Evolutionary conservation across 2,329 filamentous ascomycete species (phyloP).

Genomic region (Cordyceps fumosorosea): DNA sequence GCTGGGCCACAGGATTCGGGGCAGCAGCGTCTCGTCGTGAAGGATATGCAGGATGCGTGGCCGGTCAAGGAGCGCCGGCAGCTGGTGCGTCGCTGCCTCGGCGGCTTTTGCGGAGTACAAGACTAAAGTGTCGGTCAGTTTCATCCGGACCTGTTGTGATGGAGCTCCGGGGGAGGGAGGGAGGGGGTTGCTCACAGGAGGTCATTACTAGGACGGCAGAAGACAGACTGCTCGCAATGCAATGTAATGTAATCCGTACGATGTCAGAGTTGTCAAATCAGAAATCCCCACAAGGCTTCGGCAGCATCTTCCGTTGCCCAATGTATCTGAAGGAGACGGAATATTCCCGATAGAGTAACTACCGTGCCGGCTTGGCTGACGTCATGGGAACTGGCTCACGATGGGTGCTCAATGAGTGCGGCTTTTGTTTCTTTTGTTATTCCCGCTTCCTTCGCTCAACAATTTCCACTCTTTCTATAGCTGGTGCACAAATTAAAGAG

Average conservation of each 20-base stretch:
- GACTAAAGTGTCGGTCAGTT: not conserved
- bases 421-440: not conserved
- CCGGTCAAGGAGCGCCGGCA: not conserved
- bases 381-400: not conserved
- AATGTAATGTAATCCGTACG: not conserved
- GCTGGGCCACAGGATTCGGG: not conserved
- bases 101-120: not conserved
- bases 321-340: not conserved
- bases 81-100: not conserved
- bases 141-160: not conserved
- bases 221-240: not conserved
- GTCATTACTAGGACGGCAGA: not conserved
- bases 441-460: not conserved
- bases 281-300: not conserved
- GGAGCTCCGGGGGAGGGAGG: no score
- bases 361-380: conserved; percentile 2
- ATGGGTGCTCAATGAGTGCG: not conserved
- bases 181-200: not conserved
- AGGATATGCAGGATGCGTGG: not conserved
- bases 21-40: not conserved
- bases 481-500: not conserved
- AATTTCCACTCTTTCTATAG: not conserved
- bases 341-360: not conserved
- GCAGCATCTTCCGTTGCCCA: not conserved
- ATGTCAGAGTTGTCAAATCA: not conserved